phyloP scores from a whole-genome alignment of 352 stramenopile species.

The Pythium apleroticum region DNA sequence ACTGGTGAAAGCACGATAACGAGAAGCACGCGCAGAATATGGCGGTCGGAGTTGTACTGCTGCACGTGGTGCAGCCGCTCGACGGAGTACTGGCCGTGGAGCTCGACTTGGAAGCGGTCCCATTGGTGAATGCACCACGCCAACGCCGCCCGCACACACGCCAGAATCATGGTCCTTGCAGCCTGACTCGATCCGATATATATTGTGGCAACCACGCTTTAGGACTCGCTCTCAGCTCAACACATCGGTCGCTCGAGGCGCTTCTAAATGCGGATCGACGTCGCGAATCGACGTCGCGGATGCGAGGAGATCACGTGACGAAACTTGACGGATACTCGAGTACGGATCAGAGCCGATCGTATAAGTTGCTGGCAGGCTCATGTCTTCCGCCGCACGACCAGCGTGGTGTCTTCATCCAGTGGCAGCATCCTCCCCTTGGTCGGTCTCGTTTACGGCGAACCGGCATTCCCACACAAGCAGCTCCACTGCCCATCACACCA shows the following conservation, averaged over 20 bases:
- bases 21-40: not conserved
- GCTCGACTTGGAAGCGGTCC: slow-evolving; percentile 13
- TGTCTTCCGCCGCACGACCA: not conserved
- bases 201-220: not conserved
- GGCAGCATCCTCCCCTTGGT: not conserved
- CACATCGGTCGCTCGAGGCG: not conserved
- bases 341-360: no score
- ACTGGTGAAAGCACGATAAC: not conserved
- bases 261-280: not conserved
- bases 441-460: not conserved
- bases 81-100: slow-evolving; percentile 19
- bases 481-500: not conserved
- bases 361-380: not conserved
- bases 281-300: no score
- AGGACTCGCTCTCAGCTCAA: no score
- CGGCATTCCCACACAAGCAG: not conserved
- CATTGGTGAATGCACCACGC: not conserved
- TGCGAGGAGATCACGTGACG: no score
- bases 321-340: no score
- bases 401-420: not conserved
- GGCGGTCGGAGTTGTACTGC: not conserved
- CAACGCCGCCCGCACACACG: not conserved
- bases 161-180: not conserved
- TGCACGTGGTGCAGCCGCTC: slow-evolving; percentile 10
- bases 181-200: no score